Evolutionary conservation across 179 eudicot genomes (phyloP).

Genomic region (Vitellaria paradoxa): DNA sequence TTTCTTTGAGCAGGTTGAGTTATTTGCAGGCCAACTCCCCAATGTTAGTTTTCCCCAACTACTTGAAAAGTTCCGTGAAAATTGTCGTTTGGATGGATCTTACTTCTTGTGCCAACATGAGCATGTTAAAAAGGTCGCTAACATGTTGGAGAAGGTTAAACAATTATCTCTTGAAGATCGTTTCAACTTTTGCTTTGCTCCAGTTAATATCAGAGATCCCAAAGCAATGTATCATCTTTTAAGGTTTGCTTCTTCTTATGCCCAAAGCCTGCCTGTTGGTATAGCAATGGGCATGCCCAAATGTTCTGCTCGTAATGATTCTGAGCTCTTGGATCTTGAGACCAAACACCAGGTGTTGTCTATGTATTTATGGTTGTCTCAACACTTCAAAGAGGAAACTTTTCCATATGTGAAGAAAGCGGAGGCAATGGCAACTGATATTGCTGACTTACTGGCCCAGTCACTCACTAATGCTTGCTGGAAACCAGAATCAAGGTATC

Average conservation of each 20-base stretch:
- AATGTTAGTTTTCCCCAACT: conserved; percentile 52
- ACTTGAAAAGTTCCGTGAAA: conserved; percentile 60
- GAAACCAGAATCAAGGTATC: conserved; percentile 71
- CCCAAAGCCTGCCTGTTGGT: conserved; percentile 66
- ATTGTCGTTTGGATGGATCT: conserved; percentile 75
- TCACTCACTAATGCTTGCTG: conserved; percentile 67
- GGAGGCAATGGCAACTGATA: conserved; percentile 72
- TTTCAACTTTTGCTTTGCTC: conserved; percentile 87
- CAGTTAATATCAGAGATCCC: conserved; percentile 81
- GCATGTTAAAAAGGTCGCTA: conserved; percentile 69
- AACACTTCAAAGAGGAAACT: conserved; percentile 67
- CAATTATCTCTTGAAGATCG: conserved; percentile 82
- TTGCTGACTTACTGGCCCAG: conserved; percentile 70
- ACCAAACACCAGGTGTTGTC: conserved; percentile 83
- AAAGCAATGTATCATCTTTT: conserved; percentile 89
- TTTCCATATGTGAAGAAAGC: conserved; percentile 74
- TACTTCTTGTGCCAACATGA: conserved; percentile 69
- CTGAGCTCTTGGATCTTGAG: conserved; percentile 87
- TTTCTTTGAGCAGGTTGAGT: conserved; percentile 77
- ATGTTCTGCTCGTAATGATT: conserved; percentile 68
- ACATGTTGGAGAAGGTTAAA: conserved; percentile 75
- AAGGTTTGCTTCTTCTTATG: conserved; percentile 64
- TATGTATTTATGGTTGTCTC: conserved; percentile 81
- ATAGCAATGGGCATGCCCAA: conserved; percentile 87
- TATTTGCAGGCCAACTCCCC: conserved; percentile 73